Percentiles rank a stretch among this genome's conserved stretches.
phyloP scores from a whole-genome alignment of 192 early-diverging fungal species.

The Coemansia pectinata region DNA sequence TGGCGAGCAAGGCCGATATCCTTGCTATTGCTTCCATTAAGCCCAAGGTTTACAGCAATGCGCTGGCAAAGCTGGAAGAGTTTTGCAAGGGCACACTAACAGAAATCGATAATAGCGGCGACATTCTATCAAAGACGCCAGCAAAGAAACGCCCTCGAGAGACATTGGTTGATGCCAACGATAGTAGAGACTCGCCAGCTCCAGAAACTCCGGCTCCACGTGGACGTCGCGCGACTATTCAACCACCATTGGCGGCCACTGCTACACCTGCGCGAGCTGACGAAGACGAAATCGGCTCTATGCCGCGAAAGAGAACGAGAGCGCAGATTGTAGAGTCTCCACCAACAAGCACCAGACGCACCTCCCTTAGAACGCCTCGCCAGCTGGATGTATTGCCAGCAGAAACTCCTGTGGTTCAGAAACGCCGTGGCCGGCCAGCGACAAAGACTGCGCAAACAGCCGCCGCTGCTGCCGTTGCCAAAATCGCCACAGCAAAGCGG shows the following conservation, averaged over 20 bases:
- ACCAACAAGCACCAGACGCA: not conserved
- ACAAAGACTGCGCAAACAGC: not conserved
- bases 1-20: slow-evolving; percentile 28
- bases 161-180: not conserved
- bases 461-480: not conserved
- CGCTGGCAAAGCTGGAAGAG: slow-evolving; percentile 29
- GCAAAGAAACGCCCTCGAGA: slow-evolving; percentile 23
- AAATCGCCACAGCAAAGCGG: not conserved
- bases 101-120: slow-evolving; percentile 15
- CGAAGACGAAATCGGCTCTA: slow-evolving; percentile 3
- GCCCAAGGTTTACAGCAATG: slow-evolving; percentile 22
- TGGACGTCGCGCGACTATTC: not conserved
- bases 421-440: not conserved
- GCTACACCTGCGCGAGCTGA: not conserved
- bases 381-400: not conserved
- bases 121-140: slow-evolving; percentile 15
- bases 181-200: not conserved
- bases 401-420: not conserved
- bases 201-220: not conserved
- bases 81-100: slow-evolving; percentile 25
- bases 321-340: not conserved
- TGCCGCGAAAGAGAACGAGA: not conserved
- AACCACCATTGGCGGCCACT: not conserved
- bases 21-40: slow-evolving; percentile 21
- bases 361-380: not conserved